Evolutionary conservation across 2,329 filamentous ascomycete genomes (phyloP), one percentile per base, ranked within the genome.

Genomic region (Apiospora hydei): DNA sequence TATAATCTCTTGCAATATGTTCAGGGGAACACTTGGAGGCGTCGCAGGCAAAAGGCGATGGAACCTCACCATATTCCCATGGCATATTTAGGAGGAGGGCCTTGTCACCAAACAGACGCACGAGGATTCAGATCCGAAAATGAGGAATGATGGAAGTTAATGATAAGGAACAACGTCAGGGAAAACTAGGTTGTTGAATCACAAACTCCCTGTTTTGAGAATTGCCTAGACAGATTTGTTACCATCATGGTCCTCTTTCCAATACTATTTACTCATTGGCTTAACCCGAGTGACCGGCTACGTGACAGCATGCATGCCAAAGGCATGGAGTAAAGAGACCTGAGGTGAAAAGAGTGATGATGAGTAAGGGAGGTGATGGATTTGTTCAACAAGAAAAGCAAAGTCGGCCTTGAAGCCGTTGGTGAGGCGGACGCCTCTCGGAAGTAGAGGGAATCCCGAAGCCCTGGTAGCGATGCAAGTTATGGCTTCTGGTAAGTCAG

Each of bases 1-100:
- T 64, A 41, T 64, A 64, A 64, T 64, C 57, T 64, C 57, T 41
- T 34, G 34, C n/a, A 24, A 64, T 34, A 64, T 64, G 57, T 64
- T 61, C 38, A 8, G 49, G 34, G 57, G 57, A 41, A 41, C 41
- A 18, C 57, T 64, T 64, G 21, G 53, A 38, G 34, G 30, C 10
- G 30, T 64, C 57, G 57, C 57, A n/a, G 30, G 51, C 49, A 38
- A 41, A n/a, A 41, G 57, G 21, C 34, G 57, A 11, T 18, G 57
- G 10, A 64, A 6, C 41, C 24, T 41, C 10, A 13, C n/a, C 14
- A 64, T 64, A 64, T 41, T 14, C 18, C 34, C 34, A 64, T 2
- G 57, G 11, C 57, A 64, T 64, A 64, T 41, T 41, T 64, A 64
- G 21, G 34, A 13, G 34, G 21, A 21, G n/a, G 49, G 13, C 30